Base-by-base conservation (phyloP, 2,329 filamentous ascomycete genomes). In the Fusarium cyanostomum region DNA sequence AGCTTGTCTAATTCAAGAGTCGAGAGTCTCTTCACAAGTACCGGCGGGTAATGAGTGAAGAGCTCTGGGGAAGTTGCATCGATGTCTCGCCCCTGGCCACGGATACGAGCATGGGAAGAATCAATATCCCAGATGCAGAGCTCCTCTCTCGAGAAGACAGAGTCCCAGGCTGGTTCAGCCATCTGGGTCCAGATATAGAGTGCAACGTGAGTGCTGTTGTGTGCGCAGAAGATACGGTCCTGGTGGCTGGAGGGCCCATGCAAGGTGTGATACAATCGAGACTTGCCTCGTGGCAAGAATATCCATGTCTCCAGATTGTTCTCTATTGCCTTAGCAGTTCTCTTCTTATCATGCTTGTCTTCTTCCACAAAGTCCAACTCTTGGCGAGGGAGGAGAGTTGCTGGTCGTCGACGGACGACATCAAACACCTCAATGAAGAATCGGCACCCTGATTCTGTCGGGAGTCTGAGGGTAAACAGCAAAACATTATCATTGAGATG, bases 381-480 rank as follows among this genome's bases (percentile, higher is more conserved):
- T 13, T 33, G 52, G 6, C 26, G 49, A 16, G 56, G 59, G 10
- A 62, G 43, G 24, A 56, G 8, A 31, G 33, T 31, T 15, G 38
- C 27, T 26, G 56, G 34, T 18, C 39, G 42, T 15, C 31, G 21
- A n/a, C 58, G 53, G 10, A 38, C 43, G 8, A 89, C 74, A 59
- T 87, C 82, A 68, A 84, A 88, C 1, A 83, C 83, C 3, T 85
- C 86, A 7, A 84, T 85, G 69, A 84, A 88, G 72, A 89, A 86
- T 6, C 82, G 79, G 72, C 85, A 81, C 1, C 85, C 81, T 2
- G 76, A 75, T 60, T 84, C 82, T 43, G 75, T 74, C 26, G 54
- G 82, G 79, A 69, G 85, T 83, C 18, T 84, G 71, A 70, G 81
- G 79, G 69, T 84, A n/a, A 89, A 74, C 15, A 89, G 68, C n/a